Evolutionary conservation across 768 basidiomycete species (phyloP).

Genomic region (Hemileccinum rubropunctum): DNA sequence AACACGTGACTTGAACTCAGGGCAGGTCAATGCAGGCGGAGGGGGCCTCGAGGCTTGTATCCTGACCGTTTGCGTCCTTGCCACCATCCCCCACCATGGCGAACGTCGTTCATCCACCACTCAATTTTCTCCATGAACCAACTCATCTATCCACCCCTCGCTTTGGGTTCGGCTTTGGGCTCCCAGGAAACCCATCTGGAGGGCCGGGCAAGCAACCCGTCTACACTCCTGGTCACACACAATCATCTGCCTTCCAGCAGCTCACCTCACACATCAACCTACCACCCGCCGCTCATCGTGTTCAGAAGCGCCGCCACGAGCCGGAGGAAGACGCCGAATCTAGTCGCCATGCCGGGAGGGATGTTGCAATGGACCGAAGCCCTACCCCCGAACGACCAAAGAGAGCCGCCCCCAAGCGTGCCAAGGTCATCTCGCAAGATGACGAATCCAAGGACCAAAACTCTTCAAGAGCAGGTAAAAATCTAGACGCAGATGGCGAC

Average conservation of each 20-base stretch:
- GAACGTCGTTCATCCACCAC: constrained; percentile 64
- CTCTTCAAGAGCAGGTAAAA: constrained; percentile 49
- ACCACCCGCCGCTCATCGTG: constrained; percentile 37
- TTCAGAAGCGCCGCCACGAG: constrained; percentile 65
- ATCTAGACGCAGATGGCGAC: constrained; percentile 37
- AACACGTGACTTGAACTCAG: constrained; percentile 36
- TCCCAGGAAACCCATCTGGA: constrained; percentile 44
- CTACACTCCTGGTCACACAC: constrained; percentile 37
- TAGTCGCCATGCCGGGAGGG: constrained; percentile 36
- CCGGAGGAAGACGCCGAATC: constrained; percentile 62
- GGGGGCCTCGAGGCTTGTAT: constrained; percentile 10
- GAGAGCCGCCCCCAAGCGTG: constrained; percentile 66
- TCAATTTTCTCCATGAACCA: constrained; percentile 60
- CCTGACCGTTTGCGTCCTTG: constrained; percentile 16
- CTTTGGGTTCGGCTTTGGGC: constrained; percentile 73
- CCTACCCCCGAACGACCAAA: constrained; percentile 80
- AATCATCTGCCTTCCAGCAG: constrained; percentile 52
- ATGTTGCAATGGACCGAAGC: constrained; percentile 81
- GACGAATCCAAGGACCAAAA: constrained; percentile 40
- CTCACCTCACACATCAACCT: constrained; percentile 51
- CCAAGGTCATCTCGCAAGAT: constrained; percentile 28
- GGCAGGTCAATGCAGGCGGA: constrained; percentile 28
- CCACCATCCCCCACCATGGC: constrained; percentile 51
- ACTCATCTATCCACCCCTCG: constrained; percentile 60
- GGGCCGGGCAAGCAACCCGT: constrained; percentile 47